Evolutionary conservation across 23 red algal species (phyloP).

Genomic region (Chondrus crispus): DNA sequence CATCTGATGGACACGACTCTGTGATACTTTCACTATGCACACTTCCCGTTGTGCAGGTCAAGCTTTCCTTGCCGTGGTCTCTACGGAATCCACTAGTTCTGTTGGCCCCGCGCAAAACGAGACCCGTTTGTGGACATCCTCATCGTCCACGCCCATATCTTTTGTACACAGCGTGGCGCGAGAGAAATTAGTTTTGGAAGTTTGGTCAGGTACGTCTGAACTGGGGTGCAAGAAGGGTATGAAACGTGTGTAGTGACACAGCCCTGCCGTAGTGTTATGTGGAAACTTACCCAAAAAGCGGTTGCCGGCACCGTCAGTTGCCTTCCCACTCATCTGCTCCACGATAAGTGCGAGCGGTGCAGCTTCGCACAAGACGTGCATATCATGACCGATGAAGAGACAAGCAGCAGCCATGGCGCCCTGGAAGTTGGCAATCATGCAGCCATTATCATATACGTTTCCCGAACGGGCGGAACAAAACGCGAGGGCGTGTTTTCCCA

Average conservation of each 20-base stretch:
- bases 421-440: slow-evolving; percentile 67
- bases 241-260: not conserved
- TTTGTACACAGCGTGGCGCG: not conserved
- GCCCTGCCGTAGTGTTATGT: not conserved
- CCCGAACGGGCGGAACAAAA: not conserved
- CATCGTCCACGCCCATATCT: slow-evolving; percentile 24
- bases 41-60: not conserved
- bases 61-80: too few species aligned
- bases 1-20: not conserved
- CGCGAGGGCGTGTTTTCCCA: not conserved
- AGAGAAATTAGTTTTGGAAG: not conserved
- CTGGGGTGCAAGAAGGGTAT: not conserved
- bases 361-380: slow-evolving; percentile 77
- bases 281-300: slow-evolving; percentile 69
- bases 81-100: slow-evolving; percentile 40
- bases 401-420: slow-evolving; percentile 39
- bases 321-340: slow-evolving; percentile 77
- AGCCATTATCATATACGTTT: slow-evolving; percentile 42
- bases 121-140: slow-evolving; percentile 26
- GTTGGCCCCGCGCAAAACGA: slow-evolving; percentile 54
- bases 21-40: not conserved
- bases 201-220: not conserved
- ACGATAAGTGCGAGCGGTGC: slow-evolving; percentile 72
- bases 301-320: slow-evolving; percentile 45
- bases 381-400: slow-evolving; percentile 49